A percentile compares a stretch with the other conserved stretches of the same genome.
Conservation (phyloP, 1,284 basidiomycete species). For the Tilletia setariae region DNA sequence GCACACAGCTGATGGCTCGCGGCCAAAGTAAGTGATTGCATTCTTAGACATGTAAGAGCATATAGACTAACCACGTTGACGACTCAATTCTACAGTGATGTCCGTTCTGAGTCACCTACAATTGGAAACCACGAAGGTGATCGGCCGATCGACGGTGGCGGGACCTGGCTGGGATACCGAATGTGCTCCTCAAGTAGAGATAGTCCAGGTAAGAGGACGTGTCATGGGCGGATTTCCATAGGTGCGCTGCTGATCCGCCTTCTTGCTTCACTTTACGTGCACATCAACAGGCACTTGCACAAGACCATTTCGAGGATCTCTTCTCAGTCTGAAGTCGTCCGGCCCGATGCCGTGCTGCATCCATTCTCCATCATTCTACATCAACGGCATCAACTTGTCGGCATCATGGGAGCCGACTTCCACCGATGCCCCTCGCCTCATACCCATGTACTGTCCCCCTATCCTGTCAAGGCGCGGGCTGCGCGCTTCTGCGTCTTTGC, state of each 20-base stretch:
- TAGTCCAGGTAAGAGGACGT: neutral
- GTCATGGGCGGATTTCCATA: too few species aligned
- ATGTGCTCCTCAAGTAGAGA: neutral
- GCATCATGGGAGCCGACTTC: too few species aligned
- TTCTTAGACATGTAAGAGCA: neutral
- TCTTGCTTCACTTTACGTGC: neutral
- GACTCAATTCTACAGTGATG: neutral
- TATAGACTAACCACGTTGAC: neutral
- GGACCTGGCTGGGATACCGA: slow-evolving; percentile 10
- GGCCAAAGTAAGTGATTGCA: neutral
- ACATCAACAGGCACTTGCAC: neutral
- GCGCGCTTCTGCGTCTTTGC: too few species aligned
- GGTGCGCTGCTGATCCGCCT: neutral
- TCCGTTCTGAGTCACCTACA: neutral
- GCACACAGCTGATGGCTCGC: slow-evolving; percentile 34
- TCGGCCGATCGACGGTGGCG: neutral
- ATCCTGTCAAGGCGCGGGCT: too few species aligned
- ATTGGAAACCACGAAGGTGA: neutral
- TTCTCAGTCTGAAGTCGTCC: neutral
- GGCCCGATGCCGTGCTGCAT: too few species aligned
- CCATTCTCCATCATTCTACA: too few species aligned
- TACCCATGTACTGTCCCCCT: too few species aligned
- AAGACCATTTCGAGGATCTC: slow-evolving; percentile 8
- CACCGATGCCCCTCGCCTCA: too few species aligned
- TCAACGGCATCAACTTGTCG: too few species aligned